A percentile compares a stretch with the other conserved stretches of the same genome.
These are phyloP conservation scores for Chalara sp. DNA, from an alignment of 2,329 filamentous ascomycete species.

Conservation along the genomic window DNA sequence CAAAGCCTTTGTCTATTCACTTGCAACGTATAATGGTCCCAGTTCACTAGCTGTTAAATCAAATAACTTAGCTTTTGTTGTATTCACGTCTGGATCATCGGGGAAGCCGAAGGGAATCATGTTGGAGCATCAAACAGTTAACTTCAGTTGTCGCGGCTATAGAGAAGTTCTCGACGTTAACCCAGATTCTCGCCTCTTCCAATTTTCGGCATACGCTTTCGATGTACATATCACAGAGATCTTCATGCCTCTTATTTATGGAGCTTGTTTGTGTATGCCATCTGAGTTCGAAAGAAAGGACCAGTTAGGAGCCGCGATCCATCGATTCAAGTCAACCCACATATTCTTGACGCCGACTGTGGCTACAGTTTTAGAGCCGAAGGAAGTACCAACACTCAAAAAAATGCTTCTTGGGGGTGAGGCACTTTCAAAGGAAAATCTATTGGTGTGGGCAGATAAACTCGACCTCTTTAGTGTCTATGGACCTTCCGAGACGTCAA, in stretches of 20 bases:
- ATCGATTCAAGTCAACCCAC: not conserved
- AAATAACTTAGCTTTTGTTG: conserved; percentile 2
- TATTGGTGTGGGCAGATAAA: no score
- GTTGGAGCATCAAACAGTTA: conserved; percentile 15
- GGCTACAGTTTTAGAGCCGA: conserved; percentile 1
- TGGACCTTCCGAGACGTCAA: no score
- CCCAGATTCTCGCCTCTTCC: conserved; percentile 3
- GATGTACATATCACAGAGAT: conserved; percentile 5
- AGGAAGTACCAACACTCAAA: not conserved
- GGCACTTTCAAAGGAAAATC: no score
- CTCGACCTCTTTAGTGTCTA: no score
- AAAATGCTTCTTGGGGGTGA: not conserved
- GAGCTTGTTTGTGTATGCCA: conserved; percentile 10
- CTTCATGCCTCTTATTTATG: conserved; percentile 3
- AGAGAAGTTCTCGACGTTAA: conserved; percentile 1
- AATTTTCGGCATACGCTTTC: conserved; percentile 8
- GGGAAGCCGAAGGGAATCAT: conserved; percentile 28
- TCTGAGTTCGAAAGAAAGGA: conserved; percentile 5
- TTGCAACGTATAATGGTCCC: not conserved
- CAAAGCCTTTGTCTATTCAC: not conserved
- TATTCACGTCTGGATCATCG: conserved; percentile 10
- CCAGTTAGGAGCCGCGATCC: conserved; percentile 1
- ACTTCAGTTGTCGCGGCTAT: conserved; percentile 1
- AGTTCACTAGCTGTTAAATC: not conserved
- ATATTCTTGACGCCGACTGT: conserved; percentile 1